Evolutionary conservation across 768 basidiomycete genomes (phyloP).

Genomic region (Lactifluus pinguis): DNA sequence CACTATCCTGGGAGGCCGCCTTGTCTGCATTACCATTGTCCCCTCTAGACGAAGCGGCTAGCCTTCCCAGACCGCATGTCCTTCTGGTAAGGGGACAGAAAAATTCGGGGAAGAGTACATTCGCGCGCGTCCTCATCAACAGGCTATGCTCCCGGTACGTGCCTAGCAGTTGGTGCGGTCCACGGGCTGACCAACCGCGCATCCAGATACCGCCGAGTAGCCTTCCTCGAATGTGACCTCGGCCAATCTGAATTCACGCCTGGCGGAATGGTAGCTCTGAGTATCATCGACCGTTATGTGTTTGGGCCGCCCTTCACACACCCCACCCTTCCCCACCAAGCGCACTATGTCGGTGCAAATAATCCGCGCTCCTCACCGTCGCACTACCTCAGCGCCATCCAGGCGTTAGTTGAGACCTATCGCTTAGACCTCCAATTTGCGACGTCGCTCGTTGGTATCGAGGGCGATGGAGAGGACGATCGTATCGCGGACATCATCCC

Average conservation of each 20-base stretch:
- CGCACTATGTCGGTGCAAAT: constrained; percentile 77
- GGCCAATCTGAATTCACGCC: constrained; percentile 94
- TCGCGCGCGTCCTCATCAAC: constrained; percentile 69
- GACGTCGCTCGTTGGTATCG: constrained; percentile 21
- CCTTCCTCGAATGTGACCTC: constrained; percentile 85
- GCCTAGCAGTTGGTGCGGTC: background rate
- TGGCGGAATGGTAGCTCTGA: constrained; percentile 75
- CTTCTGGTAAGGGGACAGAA: constrained; percentile 77
- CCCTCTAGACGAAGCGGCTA: background rate
- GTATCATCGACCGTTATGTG: constrained; percentile 52
- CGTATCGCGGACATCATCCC: constrained; percentile 57
- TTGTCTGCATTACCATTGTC: constrained; percentile 14
- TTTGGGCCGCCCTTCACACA: constrained; percentile 91
- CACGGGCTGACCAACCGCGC: background rate
- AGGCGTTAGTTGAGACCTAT: constrained; percentile 57
- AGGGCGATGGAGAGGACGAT: constrained; percentile 25
- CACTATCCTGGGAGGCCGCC: constrained; percentile 30
- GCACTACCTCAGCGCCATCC: constrained; percentile 62
- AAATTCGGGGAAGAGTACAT: constrained; percentile 84
- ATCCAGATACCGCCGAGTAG: constrained; percentile 66
- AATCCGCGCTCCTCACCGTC: constrained; percentile 72
- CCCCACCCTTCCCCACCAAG: constrained; percentile 53
- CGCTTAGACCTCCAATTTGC: constrained; percentile 57
- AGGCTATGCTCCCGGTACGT: constrained; percentile 49
- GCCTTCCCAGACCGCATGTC: background rate